Conservation (phyloP, 306 rosid genomes). For the Medicago lupulina region DNA sequence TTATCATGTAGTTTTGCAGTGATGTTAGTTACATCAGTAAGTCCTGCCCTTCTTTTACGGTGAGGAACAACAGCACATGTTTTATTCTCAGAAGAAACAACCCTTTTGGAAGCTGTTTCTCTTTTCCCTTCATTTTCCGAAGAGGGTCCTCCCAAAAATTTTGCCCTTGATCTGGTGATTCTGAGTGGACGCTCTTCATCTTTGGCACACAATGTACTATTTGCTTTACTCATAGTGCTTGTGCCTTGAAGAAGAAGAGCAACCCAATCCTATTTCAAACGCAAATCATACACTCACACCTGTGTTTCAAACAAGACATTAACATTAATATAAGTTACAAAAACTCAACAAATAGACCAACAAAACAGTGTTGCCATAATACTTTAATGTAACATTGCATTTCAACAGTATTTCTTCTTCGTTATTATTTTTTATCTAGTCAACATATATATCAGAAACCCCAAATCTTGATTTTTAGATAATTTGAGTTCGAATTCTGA, state of each 20-base stretch:
- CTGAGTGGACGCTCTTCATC: slow-evolving; percentile 60
- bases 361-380: background rate
- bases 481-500: background rate
- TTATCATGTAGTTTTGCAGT: slow-evolving; percentile 34
- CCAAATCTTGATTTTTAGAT: background rate
- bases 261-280: slow-evolving; percentile 38
- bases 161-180: slow-evolving; percentile 84
- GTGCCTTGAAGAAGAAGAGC: slow-evolving; percentile 63
- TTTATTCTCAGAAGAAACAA: slow-evolving; percentile 56
- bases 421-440: no score
- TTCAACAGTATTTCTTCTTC: background rate
- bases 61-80: slow-evolving; percentile 48
- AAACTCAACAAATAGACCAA: background rate
- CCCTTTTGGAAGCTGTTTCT: slow-evolving; percentile 55
- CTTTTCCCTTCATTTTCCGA: slow-evolving; percentile 45
- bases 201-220: slow-evolving; percentile 48
- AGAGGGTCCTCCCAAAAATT: slow-evolving; percentile 57
- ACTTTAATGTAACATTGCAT: background rate
- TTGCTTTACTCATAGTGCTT: slow-evolving; percentile 60
- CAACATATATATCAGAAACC: background rate
- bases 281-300: slow-evolving; percentile 52
- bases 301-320: slow-evolving; percentile 46
- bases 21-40: slow-evolving; percentile 69
- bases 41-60: slow-evolving; percentile 74
- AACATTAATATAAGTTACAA: slow-evolving; percentile 36